Evolutionary conservation across 169 alveolate species (phyloP).

Genomic region (Miamiensis avidus): DNA sequence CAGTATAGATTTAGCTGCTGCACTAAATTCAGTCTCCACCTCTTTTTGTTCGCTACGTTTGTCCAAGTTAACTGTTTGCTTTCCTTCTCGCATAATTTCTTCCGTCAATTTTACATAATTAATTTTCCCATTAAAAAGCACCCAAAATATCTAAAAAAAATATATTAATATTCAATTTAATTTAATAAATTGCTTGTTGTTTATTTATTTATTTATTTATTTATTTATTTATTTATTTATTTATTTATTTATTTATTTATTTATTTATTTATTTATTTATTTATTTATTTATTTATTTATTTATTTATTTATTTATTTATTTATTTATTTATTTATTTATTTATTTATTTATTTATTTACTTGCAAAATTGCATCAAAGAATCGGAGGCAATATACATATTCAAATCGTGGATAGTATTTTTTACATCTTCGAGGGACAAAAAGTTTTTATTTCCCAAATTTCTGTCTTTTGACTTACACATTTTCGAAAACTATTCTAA

Average conservation of each 20-base stretch:
- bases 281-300: too few species aligned
- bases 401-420: background rate
- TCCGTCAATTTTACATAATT: background rate
- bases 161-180: too few species aligned
- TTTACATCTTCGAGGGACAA: background rate
- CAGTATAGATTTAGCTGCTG: background rate
- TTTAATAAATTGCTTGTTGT: too few species aligned
- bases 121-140: background rate
- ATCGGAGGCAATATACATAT: background rate
- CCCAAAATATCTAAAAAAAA: background rate
- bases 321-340: too few species aligned
- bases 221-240: too few species aligned
- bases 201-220: too few species aligned
- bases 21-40: background rate
- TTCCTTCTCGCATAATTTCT: background rate
- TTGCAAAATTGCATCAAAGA: background rate
- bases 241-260: too few species aligned
- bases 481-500: background rate
- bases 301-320: too few species aligned
- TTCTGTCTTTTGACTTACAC: background rate
- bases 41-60: too few species aligned
- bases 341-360: background rate
- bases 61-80: too few species aligned
- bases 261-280: too few species aligned
- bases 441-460: background rate